phyloP scores from a whole-genome alignment of 75 land plant genomes.

The Sequoia sempervirens region DNA sequence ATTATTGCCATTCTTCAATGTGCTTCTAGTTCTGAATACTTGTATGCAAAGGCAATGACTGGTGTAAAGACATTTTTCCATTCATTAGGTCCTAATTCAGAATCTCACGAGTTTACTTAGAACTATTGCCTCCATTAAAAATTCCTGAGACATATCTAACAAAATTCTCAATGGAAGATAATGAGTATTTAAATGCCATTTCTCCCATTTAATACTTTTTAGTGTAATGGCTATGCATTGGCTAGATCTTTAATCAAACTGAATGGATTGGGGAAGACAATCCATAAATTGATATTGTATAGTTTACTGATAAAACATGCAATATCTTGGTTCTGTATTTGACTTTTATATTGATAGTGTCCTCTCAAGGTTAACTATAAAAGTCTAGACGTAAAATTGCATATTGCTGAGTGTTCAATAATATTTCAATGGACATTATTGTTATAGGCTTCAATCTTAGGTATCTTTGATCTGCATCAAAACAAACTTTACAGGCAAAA shows the following conservation, averaged over 20 bases:
- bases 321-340: neutral
- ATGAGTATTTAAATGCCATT: neutral
- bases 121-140: neutral
- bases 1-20: neutral
- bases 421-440: neutral
- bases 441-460: neutral
- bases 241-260: neutral
- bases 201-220: neutral
- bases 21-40: neutral
- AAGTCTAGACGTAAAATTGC: neutral
- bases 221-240: too few species aligned
- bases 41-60: neutral
- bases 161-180: neutral
- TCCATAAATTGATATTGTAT: neutral
- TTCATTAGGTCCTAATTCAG: neutral
- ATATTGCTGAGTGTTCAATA: neutral
- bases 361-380: neutral
- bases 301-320: neutral
- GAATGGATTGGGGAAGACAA: neutral
- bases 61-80: neutral
- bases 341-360: neutral
- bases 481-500: neutral
- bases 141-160: neutral
- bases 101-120: neutral
- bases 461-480: neutral